Percentiles rank a stretch among this genome's conserved stretches.
phyloP scores from a whole-genome alignment of 306 rosid genomes.

The Trichosanthes cucumerina region DNA sequence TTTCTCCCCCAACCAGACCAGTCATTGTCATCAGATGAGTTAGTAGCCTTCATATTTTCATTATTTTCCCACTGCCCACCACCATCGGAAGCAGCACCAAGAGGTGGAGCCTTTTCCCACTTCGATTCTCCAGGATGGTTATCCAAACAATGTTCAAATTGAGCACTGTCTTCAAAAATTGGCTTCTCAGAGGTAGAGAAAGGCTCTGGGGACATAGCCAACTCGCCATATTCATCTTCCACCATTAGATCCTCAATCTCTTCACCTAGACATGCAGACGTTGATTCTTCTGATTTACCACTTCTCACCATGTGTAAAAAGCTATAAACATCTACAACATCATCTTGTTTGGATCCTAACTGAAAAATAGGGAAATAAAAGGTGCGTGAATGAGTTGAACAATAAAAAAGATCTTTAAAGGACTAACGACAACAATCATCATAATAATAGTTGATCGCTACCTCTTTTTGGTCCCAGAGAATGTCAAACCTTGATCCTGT shows the following conservation, averaged over 20 bases:
- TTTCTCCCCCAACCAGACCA: conserved; percentile 19
- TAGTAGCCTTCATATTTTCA: conserved; percentile 6
- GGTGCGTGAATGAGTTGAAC: background rate
- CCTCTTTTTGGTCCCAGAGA: conserved; percentile 71
- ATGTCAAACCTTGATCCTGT: conserved; percentile 86
- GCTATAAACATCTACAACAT: conserved; percentile 55
- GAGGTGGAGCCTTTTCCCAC: conserved; percentile 24
- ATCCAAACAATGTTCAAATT: conserved; percentile 20
- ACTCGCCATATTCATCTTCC: conserved; percentile 42
- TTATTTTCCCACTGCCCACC: conserved; percentile 12
- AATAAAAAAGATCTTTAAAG: background rate
- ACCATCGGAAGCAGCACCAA: background rate
- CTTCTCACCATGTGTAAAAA: conserved; percentile 60
- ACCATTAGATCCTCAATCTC: conserved; percentile 55
- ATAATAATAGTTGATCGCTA: conserved; percentile 14
- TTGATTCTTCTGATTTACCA: conserved; percentile 39
- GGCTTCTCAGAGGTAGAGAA: conserved; percentile 43
- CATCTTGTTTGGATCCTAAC: conserved; percentile 43
- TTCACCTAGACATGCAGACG: conserved; percentile 57
- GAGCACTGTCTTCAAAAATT: conserved; percentile 58
- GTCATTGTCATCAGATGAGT: conserved; percentile 3
- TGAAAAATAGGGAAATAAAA: conserved; percentile 18
- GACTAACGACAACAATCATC: background rate
- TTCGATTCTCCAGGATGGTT: conserved; percentile 18
- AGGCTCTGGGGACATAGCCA: conserved; percentile 47